phyloP scores from a whole-genome alignment of 768 basidiomycete species.

The Cystofilobasidium bisporidii region DNA sequence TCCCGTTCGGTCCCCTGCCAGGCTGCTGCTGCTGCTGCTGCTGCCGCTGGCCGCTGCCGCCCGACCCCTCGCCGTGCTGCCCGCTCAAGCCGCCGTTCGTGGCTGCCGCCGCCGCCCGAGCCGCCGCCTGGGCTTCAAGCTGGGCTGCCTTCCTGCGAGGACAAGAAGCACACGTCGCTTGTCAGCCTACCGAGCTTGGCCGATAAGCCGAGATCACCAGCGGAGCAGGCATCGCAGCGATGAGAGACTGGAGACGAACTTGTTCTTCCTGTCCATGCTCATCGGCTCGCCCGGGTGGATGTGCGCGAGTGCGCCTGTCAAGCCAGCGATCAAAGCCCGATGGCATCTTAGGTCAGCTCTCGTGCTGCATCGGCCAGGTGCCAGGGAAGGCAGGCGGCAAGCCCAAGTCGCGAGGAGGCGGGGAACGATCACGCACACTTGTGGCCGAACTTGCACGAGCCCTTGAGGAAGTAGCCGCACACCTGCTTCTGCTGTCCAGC shows the following conservation, averaged over 20 bases:
- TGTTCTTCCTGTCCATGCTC: constrained; percentile 96
- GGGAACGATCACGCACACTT: constrained; percentile 43
- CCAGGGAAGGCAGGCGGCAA: too few species aligned
- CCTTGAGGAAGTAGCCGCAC: constrained; percentile 55
- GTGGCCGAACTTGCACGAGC: constrained; percentile 69
- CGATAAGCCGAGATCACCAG: not conserved
- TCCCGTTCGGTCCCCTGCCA: not conserved
- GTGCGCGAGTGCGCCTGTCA: constrained; percentile 76
- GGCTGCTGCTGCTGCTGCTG: not conserved
- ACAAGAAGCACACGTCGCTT: too few species aligned
- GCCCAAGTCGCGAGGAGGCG: too few species aligned
- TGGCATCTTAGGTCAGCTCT: too few species aligned
- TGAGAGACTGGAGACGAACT: constrained; percentile 40
- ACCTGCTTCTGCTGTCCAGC: constrained; percentile 37
- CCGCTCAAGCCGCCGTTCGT: not conserved
- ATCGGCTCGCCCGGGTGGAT: constrained; percentile 86
- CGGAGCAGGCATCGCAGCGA: not conserved
- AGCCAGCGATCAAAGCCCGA: not conserved
- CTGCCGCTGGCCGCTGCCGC: not conserved
- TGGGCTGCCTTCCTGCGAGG: not conserved
- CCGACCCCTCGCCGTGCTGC: too few species aligned
- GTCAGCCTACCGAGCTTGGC: too few species aligned
- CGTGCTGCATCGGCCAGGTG: too few species aligned
- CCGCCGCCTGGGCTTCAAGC: constrained; percentile 4
- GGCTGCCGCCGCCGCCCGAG: not conserved